Conservation (phyloP, 768 basidiomycete genomes). For the Macrolepiota albuminosa region DNA sequence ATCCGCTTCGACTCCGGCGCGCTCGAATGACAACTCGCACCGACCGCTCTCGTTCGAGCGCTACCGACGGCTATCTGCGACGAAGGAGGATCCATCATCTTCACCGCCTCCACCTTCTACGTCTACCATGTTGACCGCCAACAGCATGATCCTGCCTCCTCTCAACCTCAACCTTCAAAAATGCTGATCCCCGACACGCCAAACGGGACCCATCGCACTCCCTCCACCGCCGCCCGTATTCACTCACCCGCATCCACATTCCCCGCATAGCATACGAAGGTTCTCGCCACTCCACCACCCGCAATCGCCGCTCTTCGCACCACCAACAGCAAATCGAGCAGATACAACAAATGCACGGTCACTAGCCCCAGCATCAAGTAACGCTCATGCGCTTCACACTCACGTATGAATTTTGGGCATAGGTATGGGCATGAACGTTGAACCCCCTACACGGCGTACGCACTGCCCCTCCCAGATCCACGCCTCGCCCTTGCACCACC, state of each 20-base stretch:
- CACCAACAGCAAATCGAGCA: no score
- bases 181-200: constrained; percentile 31
- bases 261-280: constrained; percentile 20
- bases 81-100: neutral
- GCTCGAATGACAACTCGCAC: no score
- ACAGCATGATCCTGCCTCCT: constrained; percentile 38
- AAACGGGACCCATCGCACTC: constrained; percentile 66
- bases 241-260: constrained; percentile 4
- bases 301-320: no score
- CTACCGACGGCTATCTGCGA: neutral
- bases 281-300: constrained; percentile 23
- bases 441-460: neutral
- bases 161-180: constrained; percentile 12
- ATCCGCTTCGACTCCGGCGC: no score
- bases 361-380: neutral
- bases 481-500: neutral
- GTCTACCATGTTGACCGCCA: constrained; percentile 10
- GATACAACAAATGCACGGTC: no score
- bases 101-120: neutral
- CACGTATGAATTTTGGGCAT: neutral
- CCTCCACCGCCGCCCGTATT: constrained; percentile 23
- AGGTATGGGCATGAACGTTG: neutral
- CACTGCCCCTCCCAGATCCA: neutral
- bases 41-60: neutral
- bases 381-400: constrained; percentile 46